These are phyloP conservation scores for Fomitopsis palustris DNA, from an alignment of 1,284 basidiomycete genomes.

Conservation along the genomic window DNA sequence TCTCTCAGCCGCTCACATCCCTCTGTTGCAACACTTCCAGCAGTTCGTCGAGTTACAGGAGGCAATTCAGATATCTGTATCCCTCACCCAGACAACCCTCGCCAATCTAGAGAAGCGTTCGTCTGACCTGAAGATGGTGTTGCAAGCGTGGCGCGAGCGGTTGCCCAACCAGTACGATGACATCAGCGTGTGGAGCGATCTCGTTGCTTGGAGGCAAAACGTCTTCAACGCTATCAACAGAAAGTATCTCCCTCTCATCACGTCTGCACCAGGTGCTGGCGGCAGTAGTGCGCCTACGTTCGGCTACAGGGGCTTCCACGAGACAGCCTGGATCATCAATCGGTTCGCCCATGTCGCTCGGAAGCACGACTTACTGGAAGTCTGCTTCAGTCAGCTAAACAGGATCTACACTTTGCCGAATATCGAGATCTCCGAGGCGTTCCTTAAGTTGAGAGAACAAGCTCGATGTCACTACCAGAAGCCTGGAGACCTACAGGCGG, in stretches of 20 bases:
- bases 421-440: constrained; percentile 99
- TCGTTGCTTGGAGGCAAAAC: constrained; percentile 97
- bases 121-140: constrained; percentile 91
- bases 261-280: constrained; percentile 44
- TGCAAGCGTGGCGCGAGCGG: constrained; percentile 96
- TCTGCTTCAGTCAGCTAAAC: constrained; percentile 92
- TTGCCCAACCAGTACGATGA: constrained; percentile 97
- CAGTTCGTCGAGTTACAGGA: constrained; percentile 99
- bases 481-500: constrained; percentile 89
- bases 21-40: constrained; percentile 96
- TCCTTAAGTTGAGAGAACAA: constrained; percentile 98
- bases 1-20: constrained; percentile 90
- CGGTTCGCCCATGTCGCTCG: constrained; percentile 99
- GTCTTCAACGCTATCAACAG: constrained; percentile 93
- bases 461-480: constrained; percentile 99
- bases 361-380: constrained; percentile 95
- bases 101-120: constrained; percentile 94
- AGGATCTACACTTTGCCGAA: constrained; percentile 99
- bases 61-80: constrained; percentile 92
- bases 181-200: constrained; percentile 98
- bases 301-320: constrained; percentile 98
- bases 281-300: constrained; percentile 75
- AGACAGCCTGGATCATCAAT: constrained; percentile 99
- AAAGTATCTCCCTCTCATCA: constrained; percentile 91
- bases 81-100: constrained; percentile 83